These are phyloP conservation scores for Kuraishia capsulata DNA, from an alignment of 805 yeast species.

Conservation along the genomic window DNA sequence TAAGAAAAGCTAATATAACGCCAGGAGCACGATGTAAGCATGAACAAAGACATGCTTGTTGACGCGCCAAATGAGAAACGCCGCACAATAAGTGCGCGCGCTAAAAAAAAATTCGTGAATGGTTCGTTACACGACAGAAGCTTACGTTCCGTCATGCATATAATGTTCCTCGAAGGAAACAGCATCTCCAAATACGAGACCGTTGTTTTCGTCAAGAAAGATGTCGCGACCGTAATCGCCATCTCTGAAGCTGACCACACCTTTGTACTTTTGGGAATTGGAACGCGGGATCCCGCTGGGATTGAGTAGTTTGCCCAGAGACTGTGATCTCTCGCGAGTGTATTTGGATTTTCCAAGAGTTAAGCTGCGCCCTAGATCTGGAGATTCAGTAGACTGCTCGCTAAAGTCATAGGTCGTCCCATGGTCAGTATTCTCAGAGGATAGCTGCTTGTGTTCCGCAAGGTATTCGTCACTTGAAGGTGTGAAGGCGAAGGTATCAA, in stretches of 20 bases:
- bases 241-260: conserved; percentile 5
- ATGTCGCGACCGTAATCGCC: neutral
- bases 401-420: neutral
- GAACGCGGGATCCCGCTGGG: neutral
- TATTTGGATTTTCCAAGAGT: neutral
- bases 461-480: neutral
- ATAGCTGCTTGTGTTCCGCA: neutral
- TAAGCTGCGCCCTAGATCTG: neutral
- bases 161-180: neutral
- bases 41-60: no score
- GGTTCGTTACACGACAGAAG: no score
- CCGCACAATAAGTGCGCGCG: no score
- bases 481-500: neutral
- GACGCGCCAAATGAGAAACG: no score
- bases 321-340: neutral
- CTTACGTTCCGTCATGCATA: no score
- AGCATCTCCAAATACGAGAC: neutral
- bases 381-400: neutral
- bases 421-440: neutral
- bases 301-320: neutral
- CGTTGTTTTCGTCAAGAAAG: neutral
- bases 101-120: no score
- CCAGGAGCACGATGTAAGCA: no score
- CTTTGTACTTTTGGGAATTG: neutral
- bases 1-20: no score